Base-by-base conservation (phyloP, 2,329 filamentous ascomycete species). In the Cercospora janseana region DNA sequence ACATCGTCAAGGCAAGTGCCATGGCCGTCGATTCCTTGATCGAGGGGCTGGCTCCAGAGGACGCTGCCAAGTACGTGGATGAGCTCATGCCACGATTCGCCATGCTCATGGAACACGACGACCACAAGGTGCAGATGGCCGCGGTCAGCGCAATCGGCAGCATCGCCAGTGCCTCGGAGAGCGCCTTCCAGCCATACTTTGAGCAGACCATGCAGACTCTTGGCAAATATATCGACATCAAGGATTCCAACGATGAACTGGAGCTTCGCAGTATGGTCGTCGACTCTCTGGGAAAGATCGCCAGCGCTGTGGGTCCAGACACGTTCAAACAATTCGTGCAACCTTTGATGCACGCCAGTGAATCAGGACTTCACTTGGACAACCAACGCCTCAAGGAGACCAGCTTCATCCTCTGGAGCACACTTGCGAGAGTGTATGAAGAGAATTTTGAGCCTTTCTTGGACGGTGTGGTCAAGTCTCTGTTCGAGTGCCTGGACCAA, bases 321-420 rank as follows among this genome's bases (percentile, higher is more conserved):
- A 79, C 86, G 40, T 97, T 97, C 78, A 85, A 95, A 75, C 88
- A 87, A 10, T 97, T 92, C 66, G 91, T 97, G 27, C 79, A 87
- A 66, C 88, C 89, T 32, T 78, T 97, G 51, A 95, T 98, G 87
- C 80, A 85, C 63, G 86, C 92, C 10, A 95, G 88, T 60, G 91
- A 96, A 72, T 91, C 96, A 71, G 91, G 87, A 48, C 79, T 97
- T 2, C 78, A 86, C 61, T 83, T 98, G 2, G 91, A 89, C 62
- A 91, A 96, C 73, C 87, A 91, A 32, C 82, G 91, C 50, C 82
- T 97, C 44, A 88, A 90, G 70, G 93, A 98, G 76, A 96, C 90
- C 55, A 95, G 89, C 68, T 98, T 95, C 74, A 94, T 97, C 56
- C 79, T 98, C 47, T 98, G 93, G 92, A 90, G 88, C 59, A 89